These are phyloP conservation scores for Pleodorina starrii DNA, from an alignment of 139 green algal species.

Conservation along the genomic window DNA sequence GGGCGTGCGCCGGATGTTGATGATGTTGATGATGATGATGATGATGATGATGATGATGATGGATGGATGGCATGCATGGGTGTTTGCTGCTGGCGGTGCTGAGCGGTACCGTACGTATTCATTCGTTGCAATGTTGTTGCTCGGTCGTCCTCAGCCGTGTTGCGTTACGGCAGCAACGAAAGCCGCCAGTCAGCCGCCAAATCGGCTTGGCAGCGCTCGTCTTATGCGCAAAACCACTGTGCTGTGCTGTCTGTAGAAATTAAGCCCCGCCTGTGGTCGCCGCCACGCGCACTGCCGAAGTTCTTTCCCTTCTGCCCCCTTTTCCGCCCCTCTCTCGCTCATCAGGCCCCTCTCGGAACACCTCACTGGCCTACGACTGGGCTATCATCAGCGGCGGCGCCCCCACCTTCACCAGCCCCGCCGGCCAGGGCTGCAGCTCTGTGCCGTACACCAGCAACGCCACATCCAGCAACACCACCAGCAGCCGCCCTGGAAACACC, in stretches of 20 bases:
- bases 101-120: background rate
- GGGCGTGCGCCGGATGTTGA: background rate
- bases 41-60: no score
- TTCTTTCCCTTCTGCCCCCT: background rate
- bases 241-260: background rate
- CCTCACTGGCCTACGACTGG: constrained; percentile 40
- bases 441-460: background rate
- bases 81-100: no score
- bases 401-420: background rate
- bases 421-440: background rate
- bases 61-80: no score
- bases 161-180: no score
- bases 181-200: no score
- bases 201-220: no score
- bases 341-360: constrained; percentile 5
- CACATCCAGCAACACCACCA: background rate
- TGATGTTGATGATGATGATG: no score
- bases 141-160: no score
- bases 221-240: background rate
- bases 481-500: background rate
- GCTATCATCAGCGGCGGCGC: constrained; percentile 40
- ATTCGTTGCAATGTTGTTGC: background rate
- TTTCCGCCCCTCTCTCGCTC: background rate
- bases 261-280: no score
- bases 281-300: no score